Evolutionary conservation across 805 yeast genomes (phyloP).

Genomic region (Kurtzmaniella fragi): DNA sequence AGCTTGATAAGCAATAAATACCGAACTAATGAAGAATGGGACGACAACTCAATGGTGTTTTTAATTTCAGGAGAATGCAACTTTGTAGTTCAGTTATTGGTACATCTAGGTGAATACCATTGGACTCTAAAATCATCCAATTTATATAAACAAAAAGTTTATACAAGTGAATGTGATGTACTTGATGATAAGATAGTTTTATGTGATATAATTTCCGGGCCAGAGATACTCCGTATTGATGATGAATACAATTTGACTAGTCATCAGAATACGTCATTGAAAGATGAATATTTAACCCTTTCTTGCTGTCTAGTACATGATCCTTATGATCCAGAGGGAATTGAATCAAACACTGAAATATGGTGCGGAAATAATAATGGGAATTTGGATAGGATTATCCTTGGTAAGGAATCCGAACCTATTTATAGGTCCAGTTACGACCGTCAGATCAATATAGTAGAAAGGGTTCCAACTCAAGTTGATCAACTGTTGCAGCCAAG

Average conservation of each 20-base stretch:
- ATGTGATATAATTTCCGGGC: background rate
- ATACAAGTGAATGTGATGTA: background rate
- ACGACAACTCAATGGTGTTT: background rate
- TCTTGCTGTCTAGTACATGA: no score
- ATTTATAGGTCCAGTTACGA: no score
- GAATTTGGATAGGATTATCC: no score
- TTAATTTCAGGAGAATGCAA: background rate
- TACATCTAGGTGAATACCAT: background rate
- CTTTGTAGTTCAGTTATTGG: background rate
- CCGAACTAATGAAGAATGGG: no score
- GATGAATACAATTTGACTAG: background rate
- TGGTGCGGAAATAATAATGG: no score
- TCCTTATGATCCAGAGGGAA: no score
- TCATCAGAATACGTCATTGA: background rate
- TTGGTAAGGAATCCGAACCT: no score
- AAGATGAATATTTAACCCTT: background rate
- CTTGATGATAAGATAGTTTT: background rate
- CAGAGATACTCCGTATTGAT: background rate
- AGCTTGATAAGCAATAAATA: background rate
- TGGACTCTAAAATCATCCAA: background rate
- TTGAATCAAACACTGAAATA: no score
- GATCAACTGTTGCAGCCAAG: no score
- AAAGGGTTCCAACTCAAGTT: no score
- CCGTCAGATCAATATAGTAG: no score
- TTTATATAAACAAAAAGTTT: background rate